These are phyloP conservation scores for Naumovozyma castellii DNA, from an alignment of 805 yeast species.

Conservation along the genomic window DNA sequence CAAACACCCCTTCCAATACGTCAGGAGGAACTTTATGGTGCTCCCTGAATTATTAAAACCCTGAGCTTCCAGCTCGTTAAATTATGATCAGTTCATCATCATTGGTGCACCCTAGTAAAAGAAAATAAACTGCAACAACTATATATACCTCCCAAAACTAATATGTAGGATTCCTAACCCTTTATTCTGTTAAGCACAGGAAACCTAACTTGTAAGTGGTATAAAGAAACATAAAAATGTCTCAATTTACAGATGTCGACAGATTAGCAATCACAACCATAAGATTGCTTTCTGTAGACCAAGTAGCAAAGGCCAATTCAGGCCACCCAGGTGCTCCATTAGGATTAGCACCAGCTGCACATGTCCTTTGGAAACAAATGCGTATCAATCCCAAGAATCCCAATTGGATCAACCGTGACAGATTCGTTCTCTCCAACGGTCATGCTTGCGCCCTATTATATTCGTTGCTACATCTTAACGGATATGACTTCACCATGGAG, in stretches of 20 bases:
- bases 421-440: conserved; percentile 92
- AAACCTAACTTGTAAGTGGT: too few species aligned
- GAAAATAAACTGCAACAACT: too few species aligned
- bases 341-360: conserved; percentile 96
- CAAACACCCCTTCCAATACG: too few species aligned
- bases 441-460: conserved; percentile 91
- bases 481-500: conserved; percentile 64
- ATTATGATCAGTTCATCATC: too few species aligned
- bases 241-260: conserved; percentile 50
- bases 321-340: conserved; percentile 99
- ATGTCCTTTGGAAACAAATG: conserved; percentile 72
- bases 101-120: too few species aligned
- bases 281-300: conserved; percentile 81
- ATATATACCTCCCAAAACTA: too few species aligned
- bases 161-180: too few species aligned
- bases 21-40: too few species aligned
- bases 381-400: conserved; percentile 86
- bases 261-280: conserved; percentile 73
- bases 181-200: too few species aligned
- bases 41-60: too few species aligned
- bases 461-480: conserved; percentile 74
- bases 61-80: too few species aligned
- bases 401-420: conserved; percentile 87
- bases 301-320: conserved; percentile 79
- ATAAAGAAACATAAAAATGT: too few species aligned